These are phyloP conservation scores for Scheffersomyces amazonensis DNA, from an alignment of 805 yeast genomes.

Conservation along the genomic window DNA sequence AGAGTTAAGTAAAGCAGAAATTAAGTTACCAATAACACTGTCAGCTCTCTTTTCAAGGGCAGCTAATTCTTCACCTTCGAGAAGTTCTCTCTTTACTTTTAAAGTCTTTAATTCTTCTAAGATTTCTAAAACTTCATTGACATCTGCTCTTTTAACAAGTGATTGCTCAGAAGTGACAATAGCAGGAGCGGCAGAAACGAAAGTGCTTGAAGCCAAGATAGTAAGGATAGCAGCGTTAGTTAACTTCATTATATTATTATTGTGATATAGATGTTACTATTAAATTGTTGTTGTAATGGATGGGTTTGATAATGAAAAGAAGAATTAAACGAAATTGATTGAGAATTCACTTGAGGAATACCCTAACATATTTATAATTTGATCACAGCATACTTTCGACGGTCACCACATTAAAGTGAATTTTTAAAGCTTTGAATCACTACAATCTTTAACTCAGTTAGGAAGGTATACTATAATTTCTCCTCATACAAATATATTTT, in stretches of 20 bases:
- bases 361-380: not conserved
- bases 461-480: too few species aligned
- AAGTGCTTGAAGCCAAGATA: constrained; percentile 34
- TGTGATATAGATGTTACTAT: not conserved
- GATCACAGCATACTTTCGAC: too few species aligned
- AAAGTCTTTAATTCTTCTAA: constrained; percentile 28
- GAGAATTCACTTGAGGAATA: too few species aligned
- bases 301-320: not conserved
- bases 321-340: not conserved
- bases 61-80: constrained; percentile 22
- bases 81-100: constrained; percentile 34
- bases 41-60: constrained; percentile 35
- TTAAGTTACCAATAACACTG: constrained; percentile 30
- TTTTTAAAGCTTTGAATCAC: too few species aligned
- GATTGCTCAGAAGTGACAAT: constrained; percentile 14
- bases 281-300: not conserved
- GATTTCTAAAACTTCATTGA: constrained; percentile 28
- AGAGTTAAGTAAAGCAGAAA: constrained; percentile 33
- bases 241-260: constrained; percentile 32
- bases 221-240: constrained; percentile 38
- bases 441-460: too few species aligned
- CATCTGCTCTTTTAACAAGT: constrained; percentile 34
- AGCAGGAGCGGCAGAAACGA: constrained; percentile 35
- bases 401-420: too few species aligned
- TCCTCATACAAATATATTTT: too few species aligned